Conservation (phyloP, 345 rosid species). For the Abelmoschus esculentus region DNA sequence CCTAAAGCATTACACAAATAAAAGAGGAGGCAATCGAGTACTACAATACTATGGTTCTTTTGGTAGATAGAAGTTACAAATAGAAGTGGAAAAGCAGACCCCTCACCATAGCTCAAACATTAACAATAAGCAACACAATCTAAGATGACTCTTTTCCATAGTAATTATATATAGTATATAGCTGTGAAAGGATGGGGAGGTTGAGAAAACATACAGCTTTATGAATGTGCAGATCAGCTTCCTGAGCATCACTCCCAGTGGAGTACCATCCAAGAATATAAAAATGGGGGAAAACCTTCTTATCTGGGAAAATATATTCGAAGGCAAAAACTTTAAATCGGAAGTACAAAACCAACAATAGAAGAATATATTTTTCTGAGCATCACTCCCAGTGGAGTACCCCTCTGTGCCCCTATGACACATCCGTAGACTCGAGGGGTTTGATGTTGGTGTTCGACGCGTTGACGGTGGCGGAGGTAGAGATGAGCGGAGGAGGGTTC, state of each 20-base stretch:
- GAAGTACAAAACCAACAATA: not conserved
- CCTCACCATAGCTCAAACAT: too few relatives aligned
- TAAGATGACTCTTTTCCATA: too few relatives aligned
- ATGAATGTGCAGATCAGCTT: slow-evolving; percentile 87
- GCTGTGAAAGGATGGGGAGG: not conserved
- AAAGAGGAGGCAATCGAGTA: not conserved
- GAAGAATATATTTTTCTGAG: not conserved
- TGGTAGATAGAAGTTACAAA: too few relatives aligned
- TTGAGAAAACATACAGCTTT: slow-evolving; percentile 58
- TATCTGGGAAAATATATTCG: slow-evolving; percentile 34
- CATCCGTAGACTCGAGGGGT: slow-evolving; percentile 84
- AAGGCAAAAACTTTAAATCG: not conserved
- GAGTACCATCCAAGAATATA: slow-evolving; percentile 97
- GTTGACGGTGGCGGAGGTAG: slow-evolving; percentile 14
- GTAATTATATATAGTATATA: too few relatives aligned
- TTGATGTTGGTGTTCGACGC: slow-evolving; percentile 15
- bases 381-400: too few relatives aligned
- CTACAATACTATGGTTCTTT: too few relatives aligned
- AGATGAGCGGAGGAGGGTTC: slow-evolving; percentile 33
- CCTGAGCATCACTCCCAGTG: slow-evolving; percentile 76
- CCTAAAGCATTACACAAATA: not conserved
- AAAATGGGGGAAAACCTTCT: slow-evolving; percentile 86
- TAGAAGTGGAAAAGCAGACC: too few relatives aligned
- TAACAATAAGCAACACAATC: not conserved
- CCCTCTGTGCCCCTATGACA: slow-evolving; percentile 85